Evolutionary conservation across 139 green algal species (phyloP), one percentile per base, ranked within the genome.

Genomic region (Picochlorum sp.): DNA sequence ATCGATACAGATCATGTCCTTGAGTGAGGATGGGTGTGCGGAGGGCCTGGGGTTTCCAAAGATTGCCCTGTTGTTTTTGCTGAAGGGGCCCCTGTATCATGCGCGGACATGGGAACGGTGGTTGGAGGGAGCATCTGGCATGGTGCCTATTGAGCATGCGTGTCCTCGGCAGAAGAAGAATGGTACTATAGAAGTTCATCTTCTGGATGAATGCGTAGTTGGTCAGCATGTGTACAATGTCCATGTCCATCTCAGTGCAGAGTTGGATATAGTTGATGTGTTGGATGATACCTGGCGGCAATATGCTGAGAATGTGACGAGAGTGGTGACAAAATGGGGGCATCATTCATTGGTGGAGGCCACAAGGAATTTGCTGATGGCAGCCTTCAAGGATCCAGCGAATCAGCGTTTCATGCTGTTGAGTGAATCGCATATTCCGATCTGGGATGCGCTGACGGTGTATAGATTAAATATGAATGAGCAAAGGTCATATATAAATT

Each of bases 181-280:
- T 41, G 34, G 34, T 11, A 41, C 34, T 41, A 0, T 6, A 41
- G 34, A 8, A 41, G 47, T 23, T 55, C 3, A 4, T 3, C 8
- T 23, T 26, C 6, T 55, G 47, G 47, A 55, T 10, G 47, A 20
- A 10, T 55, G 18, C 47, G 18, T 37, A 47, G 28, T 26, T 61
- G 15, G 15, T 49, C 75, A 81, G 75, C 63, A 79, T 31, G 49
- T 81, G 2, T 81, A 75, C 51, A 69, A 44, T 6, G 41, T 81
- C 23, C 73, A 81, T 45, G 49, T 76, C n/a, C 75, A 81, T 49
- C 45, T 65, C 2, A 65, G 49, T 5, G 47, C 70, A 24, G 28
- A n/a, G 3, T 54, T 54, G 47, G 24, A 47, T 14, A 31, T 38
- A 14, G 18, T 14, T 41, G 34, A 41, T 45, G 26, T 47, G 56